phyloP scores from a whole-genome alignment of 140 eudicot species.

The Anethum foeniculum region DNA sequence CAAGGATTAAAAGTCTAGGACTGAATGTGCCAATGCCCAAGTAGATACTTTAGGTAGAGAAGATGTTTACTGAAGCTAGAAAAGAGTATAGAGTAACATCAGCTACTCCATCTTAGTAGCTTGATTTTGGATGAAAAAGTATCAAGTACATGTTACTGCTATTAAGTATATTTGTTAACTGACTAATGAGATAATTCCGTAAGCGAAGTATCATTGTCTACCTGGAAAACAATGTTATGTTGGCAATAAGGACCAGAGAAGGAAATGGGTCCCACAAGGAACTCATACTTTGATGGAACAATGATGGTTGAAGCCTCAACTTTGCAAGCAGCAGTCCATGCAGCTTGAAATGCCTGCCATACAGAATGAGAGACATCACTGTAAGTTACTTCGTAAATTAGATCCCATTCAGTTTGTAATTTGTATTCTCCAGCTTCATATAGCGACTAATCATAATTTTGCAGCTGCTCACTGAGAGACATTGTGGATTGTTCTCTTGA shows the following conservation, averaged over 20 bases:
- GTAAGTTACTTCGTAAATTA: conserved; percentile 12
- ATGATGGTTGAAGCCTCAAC: conserved; percentile 73
- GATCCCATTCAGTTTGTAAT: neutral
- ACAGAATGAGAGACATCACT: conserved; percentile 6
- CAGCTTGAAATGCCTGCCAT: conserved; percentile 84
- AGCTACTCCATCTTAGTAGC: conserved; percentile 1
- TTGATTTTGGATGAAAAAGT: neutral
- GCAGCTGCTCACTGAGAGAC: conserved; percentile 34
- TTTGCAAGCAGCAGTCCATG: conserved; percentile 91
- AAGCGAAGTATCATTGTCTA: conserved; percentile 10
- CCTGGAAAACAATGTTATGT: conserved; percentile 76
- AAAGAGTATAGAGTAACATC: neutral
- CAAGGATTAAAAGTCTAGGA: neutral
- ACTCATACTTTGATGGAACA: conserved; percentile 62
- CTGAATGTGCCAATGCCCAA: neutral
- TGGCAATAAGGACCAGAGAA: conserved; percentile 90
- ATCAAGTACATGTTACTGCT: neutral
- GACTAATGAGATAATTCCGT: neutral
- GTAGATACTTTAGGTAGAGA: neutral
- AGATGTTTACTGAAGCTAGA: neutral
- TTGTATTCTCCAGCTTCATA: conserved; percentile 2
- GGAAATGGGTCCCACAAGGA: conserved; percentile 93
- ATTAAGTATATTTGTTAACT: neutral
- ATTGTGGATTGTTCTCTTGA: neutral
- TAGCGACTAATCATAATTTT: neutral